phyloP scores from a whole-genome alignment of 2,329 filamentous ascomycete species.

The Trichoderma sp. region DNA sequence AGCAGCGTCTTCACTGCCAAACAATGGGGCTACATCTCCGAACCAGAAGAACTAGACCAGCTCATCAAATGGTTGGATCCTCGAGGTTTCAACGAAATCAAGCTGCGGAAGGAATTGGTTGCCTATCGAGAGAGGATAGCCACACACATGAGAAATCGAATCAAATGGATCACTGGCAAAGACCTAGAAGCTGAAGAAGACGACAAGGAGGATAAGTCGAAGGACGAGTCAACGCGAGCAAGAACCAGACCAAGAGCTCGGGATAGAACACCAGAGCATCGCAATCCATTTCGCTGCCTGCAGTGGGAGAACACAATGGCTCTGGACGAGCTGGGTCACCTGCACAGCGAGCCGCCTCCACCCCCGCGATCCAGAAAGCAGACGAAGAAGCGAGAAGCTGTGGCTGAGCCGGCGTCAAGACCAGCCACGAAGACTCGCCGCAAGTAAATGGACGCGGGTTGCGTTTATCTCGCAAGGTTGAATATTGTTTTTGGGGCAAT shows the following conservation, averaged over 20 bases:
- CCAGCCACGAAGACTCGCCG: conserved; percentile 38
- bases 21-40: conserved; percentile 92
- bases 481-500: no score
- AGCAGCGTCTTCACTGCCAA: conserved; percentile 74
- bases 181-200: conserved; percentile 44
- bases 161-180: conserved; percentile 60
- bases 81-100: conserved; percentile 81
- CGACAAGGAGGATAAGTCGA: conserved; percentile 38
- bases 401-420: conserved; percentile 34
- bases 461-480: background rate
- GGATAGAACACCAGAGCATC: conserved; percentile 49
- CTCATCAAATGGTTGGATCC: conserved; percentile 88
- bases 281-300: conserved; percentile 51
- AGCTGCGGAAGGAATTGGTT: conserved; percentile 83
- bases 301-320: conserved; percentile 60
- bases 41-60: conserved; percentile 73
- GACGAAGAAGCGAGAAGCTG: conserved; percentile 53
- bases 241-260: conserved; percentile 49
- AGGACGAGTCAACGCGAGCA: conserved; percentile 37
- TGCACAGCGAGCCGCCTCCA: conserved; percentile 58
- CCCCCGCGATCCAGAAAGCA: conserved; percentile 54
- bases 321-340: conserved; percentile 57
- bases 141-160: conserved; percentile 78
- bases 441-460: background rate
- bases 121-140: conserved; percentile 74